phyloP scores from a whole-genome alignment of 78 protist species.

The Parvularia atlantis region DNA sequence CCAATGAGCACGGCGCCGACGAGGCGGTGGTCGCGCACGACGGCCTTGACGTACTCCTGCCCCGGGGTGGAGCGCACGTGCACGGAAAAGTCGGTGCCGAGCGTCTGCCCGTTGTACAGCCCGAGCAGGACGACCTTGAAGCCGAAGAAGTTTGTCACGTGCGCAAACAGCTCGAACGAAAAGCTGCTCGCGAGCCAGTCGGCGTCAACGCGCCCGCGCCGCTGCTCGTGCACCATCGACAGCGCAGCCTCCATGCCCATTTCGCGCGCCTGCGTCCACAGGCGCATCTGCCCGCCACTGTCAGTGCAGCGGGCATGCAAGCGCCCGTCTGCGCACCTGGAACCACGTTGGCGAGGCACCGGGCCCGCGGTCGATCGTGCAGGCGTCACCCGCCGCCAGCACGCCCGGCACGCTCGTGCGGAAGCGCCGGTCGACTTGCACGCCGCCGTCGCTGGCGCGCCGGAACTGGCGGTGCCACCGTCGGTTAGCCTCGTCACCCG shows the following conservation, averaged over 20 bases:
- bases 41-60: background rate
- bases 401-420: background rate
- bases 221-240: background rate
- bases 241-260: background rate
- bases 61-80: background rate
- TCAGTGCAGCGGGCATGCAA: background rate
- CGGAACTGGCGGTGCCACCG: too few relatives aligned
- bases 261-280: constrained; percentile 12
- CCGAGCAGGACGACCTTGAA: constrained; percentile 5
- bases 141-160: constrained; percentile 3
- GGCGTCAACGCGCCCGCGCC: background rate
- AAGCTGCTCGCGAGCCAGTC: background rate
- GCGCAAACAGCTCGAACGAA: constrained; percentile 11
- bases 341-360: background rate
- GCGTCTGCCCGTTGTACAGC: constrained; percentile 1
- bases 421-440: background rate
- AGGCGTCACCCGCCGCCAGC: constrained; percentile 6
- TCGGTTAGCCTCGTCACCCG: too few relatives aligned
- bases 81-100: background rate
- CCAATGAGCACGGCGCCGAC: constrained; percentile 5
- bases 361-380: background rate
- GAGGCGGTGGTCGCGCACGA: background rate
- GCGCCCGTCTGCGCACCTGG: background rate
- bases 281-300: background rate
- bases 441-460: background rate